These are phyloP conservation scores for Panicum virgatum DNA, from an alignment of 202 grass and related monocot genomes.

Conservation along the genomic window DNA sequence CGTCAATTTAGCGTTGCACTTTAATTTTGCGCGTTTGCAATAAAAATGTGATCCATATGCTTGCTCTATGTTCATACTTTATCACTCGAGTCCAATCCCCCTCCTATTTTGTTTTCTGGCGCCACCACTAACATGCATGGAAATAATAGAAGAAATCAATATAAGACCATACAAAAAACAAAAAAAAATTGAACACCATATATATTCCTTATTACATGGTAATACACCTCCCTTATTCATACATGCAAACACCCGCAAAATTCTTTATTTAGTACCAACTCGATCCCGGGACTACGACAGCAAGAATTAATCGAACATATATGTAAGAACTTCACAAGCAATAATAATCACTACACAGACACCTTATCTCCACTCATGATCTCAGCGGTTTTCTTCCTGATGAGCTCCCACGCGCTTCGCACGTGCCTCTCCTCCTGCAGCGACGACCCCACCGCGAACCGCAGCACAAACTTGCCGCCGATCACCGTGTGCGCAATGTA, in stretches of 20 bases:
- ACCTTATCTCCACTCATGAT: constrained; percentile 8
- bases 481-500: constrained; percentile 64
- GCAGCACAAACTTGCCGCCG: constrained; percentile 45
- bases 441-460: constrained; percentile 71
- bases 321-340: not conserved
- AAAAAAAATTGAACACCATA: too few species aligned
- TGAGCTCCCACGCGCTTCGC: constrained; percentile 54
- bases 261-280: not conserved
- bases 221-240: not conserved
- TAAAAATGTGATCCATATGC: too few species aligned
- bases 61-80: too few species aligned
- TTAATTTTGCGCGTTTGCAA: too few species aligned
- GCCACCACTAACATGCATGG: too few species aligned
- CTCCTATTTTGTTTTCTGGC: too few species aligned
- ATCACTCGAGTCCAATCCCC: too few species aligned
- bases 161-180: too few species aligned
- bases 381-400: constrained; percentile 36
- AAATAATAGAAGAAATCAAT: too few species aligned
- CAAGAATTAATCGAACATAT: not conserved
- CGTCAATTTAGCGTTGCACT: too few species aligned
- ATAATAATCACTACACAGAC: not conserved
- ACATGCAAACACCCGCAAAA: not conserved
- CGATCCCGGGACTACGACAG: not conserved
- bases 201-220: too few species aligned
- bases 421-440: constrained; percentile 66